phyloP scores from a whole-genome alignment of 768 basidiomycete genomes.

The Cystobasidiopsis lactophilus region DNA sequence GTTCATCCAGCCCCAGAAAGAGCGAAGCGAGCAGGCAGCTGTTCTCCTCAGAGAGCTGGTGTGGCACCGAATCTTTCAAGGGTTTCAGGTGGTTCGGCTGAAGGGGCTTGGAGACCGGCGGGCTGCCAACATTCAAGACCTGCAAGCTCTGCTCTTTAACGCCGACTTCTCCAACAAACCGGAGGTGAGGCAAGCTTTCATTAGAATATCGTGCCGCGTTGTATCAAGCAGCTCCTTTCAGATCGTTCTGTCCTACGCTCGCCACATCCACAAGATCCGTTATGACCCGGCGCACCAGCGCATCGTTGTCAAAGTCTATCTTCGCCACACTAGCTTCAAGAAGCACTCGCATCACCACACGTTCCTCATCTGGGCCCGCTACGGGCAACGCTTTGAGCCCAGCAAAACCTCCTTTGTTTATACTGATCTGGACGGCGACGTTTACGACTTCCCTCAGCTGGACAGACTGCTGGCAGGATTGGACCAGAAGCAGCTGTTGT shows the following conservation, averaged over 20 bases:
- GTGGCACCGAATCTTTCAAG: slow-evolving; percentile 70
- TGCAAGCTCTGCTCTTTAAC: too few species aligned
- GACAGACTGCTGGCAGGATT: slow-evolving; percentile 20
- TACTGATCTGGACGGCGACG: slow-evolving; percentile 13
- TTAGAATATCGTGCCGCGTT: too few species aligned
- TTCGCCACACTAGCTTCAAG: slow-evolving; percentile 37
- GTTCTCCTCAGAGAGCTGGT: slow-evolving; percentile 67
- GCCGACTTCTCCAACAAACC: too few species aligned
- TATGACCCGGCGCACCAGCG: slow-evolving; percentile 17
- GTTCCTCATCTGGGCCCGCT: slow-evolving; percentile 55
- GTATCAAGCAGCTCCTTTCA: background rate
- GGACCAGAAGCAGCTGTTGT: slow-evolving; percentile 44
- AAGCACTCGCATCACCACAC: slow-evolving; percentile 46
- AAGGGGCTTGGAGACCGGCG: slow-evolving; percentile 35
- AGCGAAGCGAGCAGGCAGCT: slow-evolving; percentile 22
- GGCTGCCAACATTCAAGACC: too few species aligned
- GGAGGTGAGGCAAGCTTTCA: too few species aligned
- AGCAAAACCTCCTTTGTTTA: slow-evolving; percentile 10
- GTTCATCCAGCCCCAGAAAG: slow-evolving; percentile 45
- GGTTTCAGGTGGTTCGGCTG: slow-evolving; percentile 69
- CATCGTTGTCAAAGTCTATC: slow-evolving; percentile 71
- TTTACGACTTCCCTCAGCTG: slow-evolving; percentile 21
- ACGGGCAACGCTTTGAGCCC: background rate
- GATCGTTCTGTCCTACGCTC: background rate
- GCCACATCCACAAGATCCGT: slow-evolving; percentile 7